These are phyloP conservation scores for Globisporangium megalacanthum DNA, from an alignment of 352 stramenopile species.

Conservation along the genomic window DNA sequence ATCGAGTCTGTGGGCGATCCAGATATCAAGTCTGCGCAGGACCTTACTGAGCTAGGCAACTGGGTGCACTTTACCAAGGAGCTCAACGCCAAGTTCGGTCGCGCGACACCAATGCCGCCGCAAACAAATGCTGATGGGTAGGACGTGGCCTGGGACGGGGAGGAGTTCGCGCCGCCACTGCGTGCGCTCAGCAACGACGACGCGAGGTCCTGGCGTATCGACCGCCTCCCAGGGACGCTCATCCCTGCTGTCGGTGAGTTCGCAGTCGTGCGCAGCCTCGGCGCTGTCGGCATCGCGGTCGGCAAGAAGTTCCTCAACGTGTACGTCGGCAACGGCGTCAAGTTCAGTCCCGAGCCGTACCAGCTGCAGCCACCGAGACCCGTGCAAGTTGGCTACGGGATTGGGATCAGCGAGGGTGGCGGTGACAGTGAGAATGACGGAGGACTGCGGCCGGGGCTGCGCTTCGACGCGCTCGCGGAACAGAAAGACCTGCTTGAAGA, in stretches of 20 bases:
- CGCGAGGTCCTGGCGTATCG: conserved; percentile 63
- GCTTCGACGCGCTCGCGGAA: conserved; percentile 53
- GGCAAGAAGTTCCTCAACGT: conserved; percentile 88
- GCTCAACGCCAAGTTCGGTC: conserved; percentile 80
- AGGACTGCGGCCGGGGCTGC: conserved; percentile 24
- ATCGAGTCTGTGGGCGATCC: conserved; percentile 62
- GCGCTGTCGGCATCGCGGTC: conserved; percentile 78
- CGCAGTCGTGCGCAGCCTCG: conserved; percentile 64
- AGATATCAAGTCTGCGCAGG: conserved; percentile 62
- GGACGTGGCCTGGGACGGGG: conserved; percentile 56
- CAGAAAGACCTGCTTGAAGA: conserved; percentile 79
- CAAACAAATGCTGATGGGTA: conserved; percentile 71
- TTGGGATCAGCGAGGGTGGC: conserved; percentile 29
- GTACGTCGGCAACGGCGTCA: conserved; percentile 85
- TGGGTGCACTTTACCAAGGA: conserved; percentile 89
- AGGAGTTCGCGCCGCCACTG: conserved; percentile 55
- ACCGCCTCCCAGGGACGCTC: conserved; percentile 60
- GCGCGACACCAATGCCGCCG: conserved; percentile 60
- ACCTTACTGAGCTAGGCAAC: conserved; percentile 60
- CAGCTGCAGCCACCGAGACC: conserved; percentile 45
- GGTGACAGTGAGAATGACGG: conserved; percentile 15
- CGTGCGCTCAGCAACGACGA: conserved; percentile 63
- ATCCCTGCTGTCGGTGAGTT: conserved; percentile 54
- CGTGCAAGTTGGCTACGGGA: conserved; percentile 45
- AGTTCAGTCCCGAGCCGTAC: conserved; percentile 57